Base-by-base conservation (phyloP, 2,329 filamentous ascomycete species). In the Phaeosphaeria sp. region DNA sequence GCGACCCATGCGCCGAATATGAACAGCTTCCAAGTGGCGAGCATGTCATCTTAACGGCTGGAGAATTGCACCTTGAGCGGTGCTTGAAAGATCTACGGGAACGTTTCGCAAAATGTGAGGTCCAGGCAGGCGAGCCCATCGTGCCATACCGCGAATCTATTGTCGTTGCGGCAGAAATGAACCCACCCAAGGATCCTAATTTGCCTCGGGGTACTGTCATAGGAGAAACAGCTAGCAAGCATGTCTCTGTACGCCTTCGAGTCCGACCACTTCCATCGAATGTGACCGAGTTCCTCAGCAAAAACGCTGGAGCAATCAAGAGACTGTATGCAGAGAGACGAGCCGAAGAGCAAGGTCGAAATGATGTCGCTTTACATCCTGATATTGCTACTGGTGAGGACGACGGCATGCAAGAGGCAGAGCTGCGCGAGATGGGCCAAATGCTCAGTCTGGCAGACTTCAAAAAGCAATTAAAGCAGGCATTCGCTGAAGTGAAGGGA, bases 111-210 rank as follows among this genome's bases (percentile, higher is more conserved):
- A 89, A 88, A 63, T 98, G 96, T 73, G 94, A 98, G 65, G 93
- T 99, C 52, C 94, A 98, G 72, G 92, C 92, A 25, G 93, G 95
- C 55, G 91, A 92, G 44, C 91, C 95, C 1, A 98, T 99, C 60
- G 95, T 99, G 15, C 95, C 95, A 0, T 99, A 97, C 77, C 86
- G 93, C 55, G 95, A 99, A 79, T 95, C 92, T 0, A 97, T 96
- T 57, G 89, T 97, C 42, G 85, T 87, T 23, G 91, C 89, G 0
- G 87, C 93, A 39, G 95, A 99, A 77, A 99, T 99, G 95, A 89
- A 93, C 22, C 88, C 93, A 1, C 90, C 92, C 0, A 91, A 85
- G 58, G 92, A 96, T 77, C 90, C 93, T 63, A 91, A 96, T 13
- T 83, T 97, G 18, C 93, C 93, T 1, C 86, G 95, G 71, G 95